phyloP scores from a whole-genome alignment of 257 asterid genomes.

The Petrea volubilis region DNA sequence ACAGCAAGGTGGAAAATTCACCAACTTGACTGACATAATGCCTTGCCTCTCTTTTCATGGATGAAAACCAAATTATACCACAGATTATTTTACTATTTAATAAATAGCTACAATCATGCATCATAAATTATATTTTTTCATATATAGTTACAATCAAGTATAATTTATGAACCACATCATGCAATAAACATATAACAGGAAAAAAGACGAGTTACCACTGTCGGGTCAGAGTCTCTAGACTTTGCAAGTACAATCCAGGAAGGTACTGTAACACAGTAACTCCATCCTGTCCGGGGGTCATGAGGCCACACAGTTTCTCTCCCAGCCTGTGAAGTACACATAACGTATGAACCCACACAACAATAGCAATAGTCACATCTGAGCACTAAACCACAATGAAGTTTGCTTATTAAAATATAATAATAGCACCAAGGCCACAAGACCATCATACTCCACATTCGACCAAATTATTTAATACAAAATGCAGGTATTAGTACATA shows the following conservation, averaged over 20 bases:
- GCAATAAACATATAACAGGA: constrained; percentile 23
- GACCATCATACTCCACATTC: not conserved
- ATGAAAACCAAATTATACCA: not conserved
- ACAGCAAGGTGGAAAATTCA: not conserved
- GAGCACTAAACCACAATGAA: constrained; percentile 12
- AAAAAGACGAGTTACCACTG: constrained; percentile 67
- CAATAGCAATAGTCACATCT: constrained; percentile 12
- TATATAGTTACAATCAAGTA: constrained; percentile 1
- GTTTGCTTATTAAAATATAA: not conserved
- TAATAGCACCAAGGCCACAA: constrained; percentile 16
- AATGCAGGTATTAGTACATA: not conserved
- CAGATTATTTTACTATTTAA: not conserved
- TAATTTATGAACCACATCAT: constrained; percentile 20
- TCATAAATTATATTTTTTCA: not conserved
- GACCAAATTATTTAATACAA: constrained; percentile 9
- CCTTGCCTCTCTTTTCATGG: constrained; percentile 3
- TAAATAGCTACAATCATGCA: not conserved
- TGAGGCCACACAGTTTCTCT: constrained; percentile 94
- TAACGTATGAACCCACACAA: constrained; percentile 19
- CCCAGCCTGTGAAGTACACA: constrained; percentile 61
- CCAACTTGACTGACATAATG: constrained; percentile 9
- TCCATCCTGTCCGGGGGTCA: constrained; percentile 95
- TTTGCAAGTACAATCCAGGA: constrained; percentile 96
- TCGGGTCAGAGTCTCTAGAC: constrained; percentile 90
- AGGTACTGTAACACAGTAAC: constrained; percentile 89